These are phyloP conservation scores for Calvatia gigantea DNA, from an alignment of 768 basidiomycete genomes.

Conservation along the genomic window DNA sequence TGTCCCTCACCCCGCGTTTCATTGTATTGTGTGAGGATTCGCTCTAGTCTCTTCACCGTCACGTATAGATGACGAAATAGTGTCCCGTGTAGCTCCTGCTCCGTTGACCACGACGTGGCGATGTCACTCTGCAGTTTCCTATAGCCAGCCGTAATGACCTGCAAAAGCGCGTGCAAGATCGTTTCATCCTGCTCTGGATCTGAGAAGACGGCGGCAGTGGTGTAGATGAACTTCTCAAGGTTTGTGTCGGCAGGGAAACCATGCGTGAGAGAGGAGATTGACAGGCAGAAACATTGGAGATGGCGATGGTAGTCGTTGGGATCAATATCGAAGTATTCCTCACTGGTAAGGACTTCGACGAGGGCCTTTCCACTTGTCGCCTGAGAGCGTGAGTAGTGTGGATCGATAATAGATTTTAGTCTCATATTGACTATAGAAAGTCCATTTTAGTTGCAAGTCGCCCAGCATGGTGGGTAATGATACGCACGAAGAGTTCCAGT, in stretches of 20 bases:
- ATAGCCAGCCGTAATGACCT: slow-evolving; percentile 9
- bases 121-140: slow-evolving; percentile 7
- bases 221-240: slow-evolving; percentile 10
- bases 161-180: neutral
- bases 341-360: slow-evolving; percentile 2
- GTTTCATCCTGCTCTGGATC: slow-evolving; percentile 11
- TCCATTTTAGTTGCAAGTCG: neutral
- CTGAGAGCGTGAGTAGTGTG: slow-evolving; percentile 6
- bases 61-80: slow-evolving; percentile 11
- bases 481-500: slow-evolving; percentile 10
- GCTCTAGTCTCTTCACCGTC: slow-evolving; percentile 11
- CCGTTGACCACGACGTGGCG: neutral
- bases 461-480: neutral
- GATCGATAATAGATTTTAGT: slow-evolving; percentile 10
- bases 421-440: slow-evolving; percentile 4
- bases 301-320: slow-evolving; percentile 4
- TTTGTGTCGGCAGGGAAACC: slow-evolving; percentile 6
- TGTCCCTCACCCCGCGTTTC: slow-evolving; percentile 7
- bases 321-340: slow-evolving; percentile 7
- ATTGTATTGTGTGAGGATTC: slow-evolving; percentile 5
- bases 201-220: slow-evolving; percentile 11
- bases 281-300: slow-evolving; percentile 13
- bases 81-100: slow-evolving; percentile 8
- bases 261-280: slow-evolving; percentile 6
- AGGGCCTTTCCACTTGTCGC: slow-evolving; percentile 8